Evolutionary conservation across 2,329 filamentous ascomycete genomes (phyloP), one percentile per base, ranked within the genome.

Genomic region (Gremmenia infestans): DNA sequence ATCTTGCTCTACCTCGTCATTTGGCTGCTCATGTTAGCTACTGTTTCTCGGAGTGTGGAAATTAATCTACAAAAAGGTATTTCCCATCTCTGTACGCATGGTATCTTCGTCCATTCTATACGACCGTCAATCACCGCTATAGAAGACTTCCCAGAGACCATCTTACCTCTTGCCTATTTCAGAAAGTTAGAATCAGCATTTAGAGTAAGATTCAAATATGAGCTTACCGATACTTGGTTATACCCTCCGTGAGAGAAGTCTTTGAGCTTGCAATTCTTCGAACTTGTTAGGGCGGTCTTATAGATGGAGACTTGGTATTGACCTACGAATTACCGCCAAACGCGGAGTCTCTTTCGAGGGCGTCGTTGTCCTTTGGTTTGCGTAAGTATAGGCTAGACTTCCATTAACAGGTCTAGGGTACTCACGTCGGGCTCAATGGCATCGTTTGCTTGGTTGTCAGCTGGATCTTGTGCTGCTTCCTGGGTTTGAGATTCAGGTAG

Each of bases 1-100:
- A 36, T 65, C 63, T 56, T 65, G 62, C 46, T 65, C 63, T n/a
- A 48, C 43, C 19, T 62, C 61, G 15, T 65, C 63, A 42, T 65
- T 65, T 19, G 63, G 63, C 61, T 63, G 43, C 15, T 19, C 22
- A 19, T 12, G 7, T 50, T 12, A 46, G 42, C 9, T 11, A 19
- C 4, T 28, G 43, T 25, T 35, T 5, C n/a, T 32, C 42, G 22
- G 40, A 8, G 19, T 12, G 15, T 8, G 8, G 40, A n/a, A 36
- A 45, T 2, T 17, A 4, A 11, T 48, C 48, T 55, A 61, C 61
- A 15, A 65, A 40, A 8, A 63, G 55, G 32, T 64, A 64, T 48
- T 59, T 58, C 3, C 62, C 62, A 50, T 63, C 62, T 43, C 56
- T 56, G 28, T 61, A 64, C 0, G 55, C 62, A 48, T 64, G 62